Evolutionary conservation across 805 yeast species (phyloP).

Genomic region (Hanseniaspora taiwanica): DNA sequence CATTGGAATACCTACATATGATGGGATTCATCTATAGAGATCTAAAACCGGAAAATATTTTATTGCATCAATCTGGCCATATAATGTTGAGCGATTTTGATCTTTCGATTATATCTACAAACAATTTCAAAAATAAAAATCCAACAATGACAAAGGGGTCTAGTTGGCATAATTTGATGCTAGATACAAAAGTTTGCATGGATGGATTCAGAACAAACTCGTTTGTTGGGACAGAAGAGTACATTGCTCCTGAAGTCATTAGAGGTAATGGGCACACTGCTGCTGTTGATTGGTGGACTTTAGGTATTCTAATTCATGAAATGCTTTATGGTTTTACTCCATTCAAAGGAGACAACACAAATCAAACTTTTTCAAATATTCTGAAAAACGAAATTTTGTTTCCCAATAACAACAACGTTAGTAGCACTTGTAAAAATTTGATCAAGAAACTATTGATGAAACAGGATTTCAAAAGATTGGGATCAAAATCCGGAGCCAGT

Average conservation of each 20-base stretch:
- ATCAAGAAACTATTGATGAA: conserved; percentile 74
- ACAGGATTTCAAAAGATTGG: conserved; percentile 79
- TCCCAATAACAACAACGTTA: conserved; percentile 47
- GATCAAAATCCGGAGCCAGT: conserved; percentile 88
- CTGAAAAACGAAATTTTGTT: conserved; percentile 74
- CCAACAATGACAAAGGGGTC: conserved; percentile 2
- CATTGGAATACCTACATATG: conserved; percentile 84
- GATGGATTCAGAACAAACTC: conserved; percentile 96
- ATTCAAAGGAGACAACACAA: conserved; percentile 81
- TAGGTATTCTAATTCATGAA: conserved; percentile 85
- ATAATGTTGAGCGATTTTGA: conserved; percentile 97
- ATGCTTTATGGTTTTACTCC: conserved; percentile 96
- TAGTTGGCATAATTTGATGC: conserved; percentile 8
- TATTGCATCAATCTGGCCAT: conserved; percentile 93
- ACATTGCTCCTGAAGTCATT: conserved; percentile 96
- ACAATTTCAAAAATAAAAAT: conserved; percentile 40
- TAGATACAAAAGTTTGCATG: conserved; percentile 89
- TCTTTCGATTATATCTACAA: conserved; percentile 76
- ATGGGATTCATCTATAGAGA: conserved; percentile 98
- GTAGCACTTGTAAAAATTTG: conserved; percentile 66
- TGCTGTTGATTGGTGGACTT: conserved; percentile 99
- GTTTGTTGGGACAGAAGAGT: conserved; percentile 97
- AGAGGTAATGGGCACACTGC: conserved; percentile 95
- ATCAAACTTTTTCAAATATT: conserved; percentile 79
- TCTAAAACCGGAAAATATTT: conserved; percentile 89